phyloP scores from a whole-genome alignment of 2,329 filamentous ascomycete species.

The Penicillium digitatum region DNA sequence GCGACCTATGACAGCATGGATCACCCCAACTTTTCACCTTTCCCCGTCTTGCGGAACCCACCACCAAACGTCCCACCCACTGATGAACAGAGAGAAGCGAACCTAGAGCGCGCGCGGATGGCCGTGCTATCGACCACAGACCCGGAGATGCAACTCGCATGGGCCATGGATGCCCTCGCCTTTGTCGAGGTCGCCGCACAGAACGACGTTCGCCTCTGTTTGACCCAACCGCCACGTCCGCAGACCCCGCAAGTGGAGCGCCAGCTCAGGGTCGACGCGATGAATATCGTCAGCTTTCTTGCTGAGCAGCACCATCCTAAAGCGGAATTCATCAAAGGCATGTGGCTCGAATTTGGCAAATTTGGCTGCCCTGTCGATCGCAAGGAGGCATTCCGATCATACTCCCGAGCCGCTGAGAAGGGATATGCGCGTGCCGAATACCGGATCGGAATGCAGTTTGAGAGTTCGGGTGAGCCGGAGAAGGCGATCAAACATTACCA shows the following conservation, averaged over 20 bases:
- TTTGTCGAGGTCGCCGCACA: slow-evolving; percentile 83
- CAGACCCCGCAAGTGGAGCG: slow-evolving; percentile 84
- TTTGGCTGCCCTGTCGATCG: slow-evolving; percentile 88
- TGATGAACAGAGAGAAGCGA: slow-evolving; percentile 89
- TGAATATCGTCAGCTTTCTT: slow-evolving; percentile 87
- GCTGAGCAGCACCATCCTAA: slow-evolving; percentile 89
- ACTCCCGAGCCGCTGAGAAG: slow-evolving; percentile 77
- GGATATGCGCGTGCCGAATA: slow-evolving; percentile 90
- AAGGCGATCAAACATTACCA: slow-evolving; percentile 92
- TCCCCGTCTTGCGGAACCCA: slow-evolving; percentile 73
- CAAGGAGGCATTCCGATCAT: slow-evolving; percentile 86
- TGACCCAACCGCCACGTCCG: slow-evolving; percentile 59
- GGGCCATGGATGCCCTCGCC: slow-evolving; percentile 86
- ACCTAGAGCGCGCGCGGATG: slow-evolving; percentile 76
- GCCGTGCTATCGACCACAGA: slow-evolving; percentile 89
- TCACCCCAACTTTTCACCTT: slow-evolving; percentile 80
- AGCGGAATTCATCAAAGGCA: slow-evolving; percentile 87
- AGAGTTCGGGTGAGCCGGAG: slow-evolving; percentile 85
- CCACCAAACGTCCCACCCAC: slow-evolving; percentile 88
- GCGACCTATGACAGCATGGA: slow-evolving; percentile 50
- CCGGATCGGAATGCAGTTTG: slow-evolving; percentile 96
- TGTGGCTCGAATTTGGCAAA: slow-evolving; percentile 98
- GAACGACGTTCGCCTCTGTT: slow-evolving; percentile 64
- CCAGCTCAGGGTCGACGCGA: slow-evolving; percentile 78
- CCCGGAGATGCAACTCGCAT: slow-evolving; percentile 91